Conservation (phyloP, 106 monocot species). For the Alisma plantagoaquatica region DNA sequence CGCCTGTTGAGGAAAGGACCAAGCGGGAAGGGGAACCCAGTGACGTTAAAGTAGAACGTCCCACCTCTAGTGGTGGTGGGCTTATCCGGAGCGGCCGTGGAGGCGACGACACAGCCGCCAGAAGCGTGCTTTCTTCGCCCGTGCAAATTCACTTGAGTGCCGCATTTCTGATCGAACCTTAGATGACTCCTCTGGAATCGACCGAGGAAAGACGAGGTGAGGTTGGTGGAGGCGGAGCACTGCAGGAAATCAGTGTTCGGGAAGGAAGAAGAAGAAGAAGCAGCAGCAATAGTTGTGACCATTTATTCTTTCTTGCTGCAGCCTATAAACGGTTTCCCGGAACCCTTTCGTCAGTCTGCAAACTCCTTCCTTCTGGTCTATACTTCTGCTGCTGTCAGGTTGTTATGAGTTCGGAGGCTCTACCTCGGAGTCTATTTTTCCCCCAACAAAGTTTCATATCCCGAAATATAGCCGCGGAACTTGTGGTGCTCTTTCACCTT, state of each 20-base stretch:
- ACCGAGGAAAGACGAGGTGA: conserved; percentile 10
- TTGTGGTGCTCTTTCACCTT: no score
- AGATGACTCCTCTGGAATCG: no score
- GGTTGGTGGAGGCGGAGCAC: conserved; percentile 7
- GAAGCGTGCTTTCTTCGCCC: conserved; percentile 7
- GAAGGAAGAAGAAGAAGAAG: conserved; percentile 17
- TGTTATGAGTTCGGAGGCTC: no score
- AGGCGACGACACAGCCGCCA: conserved; percentile 27
- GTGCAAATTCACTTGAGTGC: conserved; percentile 2
- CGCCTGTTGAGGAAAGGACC: conserved; percentile 86
- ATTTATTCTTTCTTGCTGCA: no score
- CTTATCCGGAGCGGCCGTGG: conserved; percentile 4
- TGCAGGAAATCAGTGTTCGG: conserved; percentile 21
- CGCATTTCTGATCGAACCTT: conserved; percentile 7
- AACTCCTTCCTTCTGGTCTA: no score
- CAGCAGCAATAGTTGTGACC: conserved; percentile 27
- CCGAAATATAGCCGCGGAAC: no score
- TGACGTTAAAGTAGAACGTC: conserved; percentile 91
- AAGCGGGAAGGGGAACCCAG: conserved; percentile 94
- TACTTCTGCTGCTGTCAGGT: no score
- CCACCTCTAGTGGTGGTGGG: background rate
- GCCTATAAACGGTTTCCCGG: no score
- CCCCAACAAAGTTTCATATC: no score
- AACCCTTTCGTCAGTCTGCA: no score
- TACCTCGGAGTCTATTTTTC: no score